phyloP scores from a whole-genome alignment of 2,329 filamentous ascomycete species.

The Grosmannia clavigera region DNA sequence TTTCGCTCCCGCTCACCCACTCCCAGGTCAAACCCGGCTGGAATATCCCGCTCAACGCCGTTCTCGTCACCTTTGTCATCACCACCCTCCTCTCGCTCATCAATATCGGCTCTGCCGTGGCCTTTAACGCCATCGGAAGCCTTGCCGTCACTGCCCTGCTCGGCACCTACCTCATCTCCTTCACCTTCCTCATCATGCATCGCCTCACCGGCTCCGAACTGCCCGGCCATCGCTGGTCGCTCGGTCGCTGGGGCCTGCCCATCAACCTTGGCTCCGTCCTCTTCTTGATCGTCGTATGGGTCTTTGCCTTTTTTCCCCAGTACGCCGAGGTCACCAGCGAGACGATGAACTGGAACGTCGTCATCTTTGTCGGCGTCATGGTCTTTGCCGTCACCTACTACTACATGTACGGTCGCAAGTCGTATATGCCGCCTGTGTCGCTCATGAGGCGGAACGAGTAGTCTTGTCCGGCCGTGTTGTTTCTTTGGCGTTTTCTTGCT shows the following conservation, averaged over 20 bases:
- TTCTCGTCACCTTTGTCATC: conserved; percentile 33
- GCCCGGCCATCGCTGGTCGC: conserved; percentile 25
- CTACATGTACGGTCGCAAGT: conserved; percentile 16
- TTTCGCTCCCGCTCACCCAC: background rate
- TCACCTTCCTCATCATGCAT: conserved; percentile 29
- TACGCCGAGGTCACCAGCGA: conserved; percentile 21
- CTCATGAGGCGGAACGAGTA: conserved; percentile 11
- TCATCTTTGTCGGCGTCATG: conserved; percentile 28
- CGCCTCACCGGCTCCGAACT: conserved; percentile 26
- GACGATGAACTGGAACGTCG: conserved; percentile 38
- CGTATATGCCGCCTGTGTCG: conserved; percentile 14
- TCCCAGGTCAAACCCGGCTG: conserved; percentile 12
- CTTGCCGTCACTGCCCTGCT: conserved; percentile 37
- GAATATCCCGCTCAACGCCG: conserved; percentile 29
- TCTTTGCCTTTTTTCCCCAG: conserved; percentile 36
- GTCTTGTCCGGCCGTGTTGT: background rate
- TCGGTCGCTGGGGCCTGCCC: conserved; percentile 28
- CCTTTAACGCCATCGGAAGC: conserved; percentile 41
- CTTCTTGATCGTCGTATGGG: conserved; percentile 32
- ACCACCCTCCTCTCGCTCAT: conserved; percentile 33
- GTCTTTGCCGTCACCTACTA: conserved; percentile 27
- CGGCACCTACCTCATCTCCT: conserved; percentile 37
- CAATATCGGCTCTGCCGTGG: conserved; percentile 37
- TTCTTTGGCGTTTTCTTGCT: background rate
- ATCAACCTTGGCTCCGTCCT: conserved; percentile 29